phyloP scores from a whole-genome alignment of 148 eudicot genomes.

The Amaranthus cruentus region DNA sequence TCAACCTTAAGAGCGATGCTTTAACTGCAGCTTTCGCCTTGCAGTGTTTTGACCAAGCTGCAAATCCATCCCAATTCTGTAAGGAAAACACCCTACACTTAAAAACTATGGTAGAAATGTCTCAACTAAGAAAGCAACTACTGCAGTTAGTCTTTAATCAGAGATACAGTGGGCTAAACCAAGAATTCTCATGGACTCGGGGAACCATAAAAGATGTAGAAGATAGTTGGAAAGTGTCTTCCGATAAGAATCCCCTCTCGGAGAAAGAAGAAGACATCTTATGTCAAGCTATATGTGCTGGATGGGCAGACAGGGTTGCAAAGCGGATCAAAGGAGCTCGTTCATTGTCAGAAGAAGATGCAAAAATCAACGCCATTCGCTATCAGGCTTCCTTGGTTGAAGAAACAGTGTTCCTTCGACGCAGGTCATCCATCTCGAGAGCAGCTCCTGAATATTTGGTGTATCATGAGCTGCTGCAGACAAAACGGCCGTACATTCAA shows the following conservation, averaged over 20 bases:
- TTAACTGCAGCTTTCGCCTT: conserved; percentile 71
- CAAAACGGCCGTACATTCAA: conserved; percentile 64
- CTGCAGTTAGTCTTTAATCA: conserved; percentile 59
- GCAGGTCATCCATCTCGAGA: conserved; percentile 57
- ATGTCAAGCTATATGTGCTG: conserved; percentile 87
- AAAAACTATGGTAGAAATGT: conserved; percentile 89
- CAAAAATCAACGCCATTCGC: conserved; percentile 48
- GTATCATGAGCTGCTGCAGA: conserved; percentile 58
- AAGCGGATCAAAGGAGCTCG: conserved; percentile 42
- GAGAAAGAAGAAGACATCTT: conserved; percentile 61
- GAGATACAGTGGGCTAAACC: conserved; percentile 26
- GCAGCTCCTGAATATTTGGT: conserved; percentile 76
- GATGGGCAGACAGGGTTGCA: conserved; percentile 96
- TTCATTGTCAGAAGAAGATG: conserved; percentile 37
- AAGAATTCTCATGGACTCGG: conserved; percentile 53
- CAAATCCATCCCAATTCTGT: conserved; percentile 47
- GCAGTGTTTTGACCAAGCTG: conserved; percentile 71
- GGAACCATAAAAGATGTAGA: conserved; percentile 66
- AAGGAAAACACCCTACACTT: conserved; percentile 40
- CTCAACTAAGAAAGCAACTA: conserved; percentile 72
- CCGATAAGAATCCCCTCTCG: conserved; percentile 43
- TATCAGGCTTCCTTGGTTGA: conserved; percentile 59
- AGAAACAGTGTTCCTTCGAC: conserved; percentile 68
- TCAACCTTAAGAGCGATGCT: conserved; percentile 76
- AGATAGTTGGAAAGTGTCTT: conserved; percentile 47